These are phyloP conservation scores for Durotheca rogersii DNA, from an alignment of 495 filamentous ascomycete genomes.

Conservation along the genomic window DNA sequence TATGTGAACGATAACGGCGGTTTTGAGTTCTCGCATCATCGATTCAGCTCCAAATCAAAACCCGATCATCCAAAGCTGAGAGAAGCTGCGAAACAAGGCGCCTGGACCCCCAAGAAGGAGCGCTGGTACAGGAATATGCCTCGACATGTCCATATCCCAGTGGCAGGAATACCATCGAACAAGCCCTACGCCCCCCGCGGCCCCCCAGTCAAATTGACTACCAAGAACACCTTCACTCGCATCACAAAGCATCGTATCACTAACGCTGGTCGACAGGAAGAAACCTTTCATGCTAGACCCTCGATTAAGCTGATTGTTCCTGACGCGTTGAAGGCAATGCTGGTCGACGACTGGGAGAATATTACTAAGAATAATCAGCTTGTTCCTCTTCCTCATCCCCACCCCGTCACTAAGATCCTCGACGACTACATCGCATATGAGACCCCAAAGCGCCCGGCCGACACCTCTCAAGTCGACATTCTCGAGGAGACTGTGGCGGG, in stretches of 20 bases:
- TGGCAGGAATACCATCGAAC: constrained; percentile 34
- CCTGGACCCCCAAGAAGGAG: constrained; percentile 3
- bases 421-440: constrained; percentile 73
- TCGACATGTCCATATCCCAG: constrained; percentile 15
- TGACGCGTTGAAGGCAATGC: constrained; percentile 80
- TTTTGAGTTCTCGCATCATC: constrained; percentile 1
- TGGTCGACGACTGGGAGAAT: constrained; percentile 99
- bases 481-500: constrained; percentile 85
- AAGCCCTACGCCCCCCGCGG: constrained; percentile 13
- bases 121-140: constrained; percentile 28
- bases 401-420: constrained; percentile 74
- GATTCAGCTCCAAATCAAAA: constrained; percentile 5
- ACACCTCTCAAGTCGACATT: constrained; percentile 73
- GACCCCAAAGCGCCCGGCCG: constrained; percentile 61
- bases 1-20: constrained; percentile 18
- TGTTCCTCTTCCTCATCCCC: constrained; percentile 74
- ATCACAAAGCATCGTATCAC: constrained; percentile 9
- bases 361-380: constrained; percentile 91
- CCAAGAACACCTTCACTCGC: too few relatives aligned
- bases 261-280: constrained; percentile 64
- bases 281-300: constrained; percentile 74
- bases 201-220: constrained; percentile 3
- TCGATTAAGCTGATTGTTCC: constrained; percentile 79
- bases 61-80: constrained; percentile 27
- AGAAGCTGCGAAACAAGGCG: constrained; percentile 9